Conservation (phyloP, 306 rosid species). For the Cyamopsis tetragonoloba region DNA sequence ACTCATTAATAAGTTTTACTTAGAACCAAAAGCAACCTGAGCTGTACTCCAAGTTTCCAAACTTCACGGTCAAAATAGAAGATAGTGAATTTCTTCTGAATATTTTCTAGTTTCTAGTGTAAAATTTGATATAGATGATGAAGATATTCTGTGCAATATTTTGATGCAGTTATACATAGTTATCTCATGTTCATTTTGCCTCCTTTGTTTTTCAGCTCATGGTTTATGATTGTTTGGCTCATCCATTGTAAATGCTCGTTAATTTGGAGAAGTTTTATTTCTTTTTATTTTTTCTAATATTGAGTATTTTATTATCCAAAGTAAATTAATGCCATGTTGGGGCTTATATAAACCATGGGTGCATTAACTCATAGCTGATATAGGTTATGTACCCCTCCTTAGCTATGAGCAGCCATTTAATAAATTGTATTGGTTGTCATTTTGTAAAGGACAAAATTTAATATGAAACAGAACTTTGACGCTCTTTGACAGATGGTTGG, state of each 20-base stretch:
- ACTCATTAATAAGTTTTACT: neutral
- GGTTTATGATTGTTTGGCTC: neutral
- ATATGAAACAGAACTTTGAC: slow-evolving; percentile 13
- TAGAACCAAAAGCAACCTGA: neutral
- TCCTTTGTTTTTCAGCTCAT: slow-evolving; percentile 9
- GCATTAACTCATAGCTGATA: neutral
- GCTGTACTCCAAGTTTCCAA: neutral
- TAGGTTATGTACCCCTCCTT: neutral
- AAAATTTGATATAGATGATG: neutral
- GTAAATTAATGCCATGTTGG: neutral
- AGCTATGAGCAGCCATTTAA: neutral
- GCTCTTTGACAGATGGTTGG: slow-evolving; percentile 79
- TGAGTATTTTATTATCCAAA: neutral
- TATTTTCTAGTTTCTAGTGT: slow-evolving; percentile 7
- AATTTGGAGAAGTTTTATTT: neutral
- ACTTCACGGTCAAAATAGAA: slow-evolving; percentile 1
- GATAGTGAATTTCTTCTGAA: neutral
- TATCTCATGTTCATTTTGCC: slow-evolving; percentile 3
- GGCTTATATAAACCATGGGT: neutral
- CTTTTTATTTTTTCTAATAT: neutral
- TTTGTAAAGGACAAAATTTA: neutral
- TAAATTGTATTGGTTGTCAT: slow-evolving; percentile 24
- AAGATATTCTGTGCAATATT: neutral
- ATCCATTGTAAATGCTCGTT: neutral
- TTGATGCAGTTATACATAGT: neutral